Evolutionary conservation across 331 rosid species (phyloP).

Genomic region (Malus hybrid): DNA sequence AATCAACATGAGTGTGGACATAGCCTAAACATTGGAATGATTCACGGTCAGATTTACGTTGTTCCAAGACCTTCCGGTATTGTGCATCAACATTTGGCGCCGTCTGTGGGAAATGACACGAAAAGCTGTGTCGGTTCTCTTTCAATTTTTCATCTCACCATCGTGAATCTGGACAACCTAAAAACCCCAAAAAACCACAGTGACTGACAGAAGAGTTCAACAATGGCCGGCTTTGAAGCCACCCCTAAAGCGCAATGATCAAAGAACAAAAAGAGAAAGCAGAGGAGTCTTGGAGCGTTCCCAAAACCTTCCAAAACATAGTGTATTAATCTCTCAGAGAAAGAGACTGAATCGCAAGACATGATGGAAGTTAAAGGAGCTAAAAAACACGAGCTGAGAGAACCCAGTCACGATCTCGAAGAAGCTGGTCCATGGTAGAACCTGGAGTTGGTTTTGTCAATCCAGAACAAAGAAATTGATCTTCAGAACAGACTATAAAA

Average conservation of each 20-base stretch:
- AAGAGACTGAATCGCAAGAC: constrained; percentile 12
- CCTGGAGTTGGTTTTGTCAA: constrained; percentile 49
- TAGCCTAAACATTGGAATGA: too few species aligned
- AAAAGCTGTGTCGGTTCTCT: too few species aligned
- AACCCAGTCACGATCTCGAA: background rate
- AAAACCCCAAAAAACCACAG: background rate
- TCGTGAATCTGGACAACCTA: too few species aligned
- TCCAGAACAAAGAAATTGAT: constrained; percentile 51
- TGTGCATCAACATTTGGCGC: too few species aligned
- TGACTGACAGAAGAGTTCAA: background rate
- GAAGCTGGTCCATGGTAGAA: constrained; percentile 53
- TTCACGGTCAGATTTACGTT: too few species aligned
- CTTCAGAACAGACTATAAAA: constrained; percentile 19
- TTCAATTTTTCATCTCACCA: too few species aligned
- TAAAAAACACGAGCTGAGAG: constrained; percentile 3
- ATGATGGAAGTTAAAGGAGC: background rate
- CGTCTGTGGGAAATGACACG: too few species aligned
- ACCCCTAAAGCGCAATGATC: constrained; percentile 8
- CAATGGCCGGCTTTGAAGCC: constrained; percentile 27
- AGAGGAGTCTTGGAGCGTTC: background rate
- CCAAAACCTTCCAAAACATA: constrained; percentile 30
- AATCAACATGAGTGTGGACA: too few species aligned
- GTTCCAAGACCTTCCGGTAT: too few species aligned
- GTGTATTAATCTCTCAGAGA: constrained; percentile 17
- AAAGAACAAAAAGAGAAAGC: constrained; percentile 48